Conservation (phyloP, 176 grass and related monocot species). For the Leersia perrieri region DNA sequence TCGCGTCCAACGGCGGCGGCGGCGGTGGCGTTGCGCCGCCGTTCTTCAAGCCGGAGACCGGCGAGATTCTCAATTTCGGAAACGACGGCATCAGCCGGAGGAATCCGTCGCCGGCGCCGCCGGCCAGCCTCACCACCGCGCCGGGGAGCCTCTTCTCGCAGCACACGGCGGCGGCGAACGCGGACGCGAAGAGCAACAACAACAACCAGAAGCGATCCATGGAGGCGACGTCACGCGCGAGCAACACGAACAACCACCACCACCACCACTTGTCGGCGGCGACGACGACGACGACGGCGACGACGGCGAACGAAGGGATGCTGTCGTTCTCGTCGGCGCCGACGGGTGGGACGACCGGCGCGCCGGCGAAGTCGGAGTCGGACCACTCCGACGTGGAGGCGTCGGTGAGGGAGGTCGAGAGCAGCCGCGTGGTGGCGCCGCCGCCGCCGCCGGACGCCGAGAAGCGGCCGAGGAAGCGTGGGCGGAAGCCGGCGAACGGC, state of each 20-base stretch:
- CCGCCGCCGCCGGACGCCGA: slow-evolving; percentile 61
- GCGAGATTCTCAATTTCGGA: slow-evolving; percentile 78
- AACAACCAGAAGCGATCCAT: slow-evolving; percentile 69
- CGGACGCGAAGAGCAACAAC: slow-evolving; percentile 50
- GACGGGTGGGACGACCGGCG: slow-evolving; percentile 43
- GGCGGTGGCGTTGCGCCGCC: slow-evolving; percentile 32
- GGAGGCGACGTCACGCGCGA: slow-evolving; percentile 78
- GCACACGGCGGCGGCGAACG: slow-evolving; percentile 44
- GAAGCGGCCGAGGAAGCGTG: slow-evolving; percentile 90
- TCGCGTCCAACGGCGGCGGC: slow-evolving; percentile 44
- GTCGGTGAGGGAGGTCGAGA: slow-evolving; percentile 86
- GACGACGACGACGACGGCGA: slow-evolving; percentile 27
- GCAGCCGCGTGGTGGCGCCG: slow-evolving; percentile 67
- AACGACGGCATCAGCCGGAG: slow-evolving; percentile 51
- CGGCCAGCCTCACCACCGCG: slow-evolving; percentile 42
- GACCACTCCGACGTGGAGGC: slow-evolving; percentile 92
- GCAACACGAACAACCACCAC: slow-evolving; percentile 70
- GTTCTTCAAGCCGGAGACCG: slow-evolving; percentile 78
- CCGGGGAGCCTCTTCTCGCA: slow-evolving; percentile 76
- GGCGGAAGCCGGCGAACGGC: slow-evolving; percentile 93
- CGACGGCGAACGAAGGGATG: slow-evolving; percentile 65
- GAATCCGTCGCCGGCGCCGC: slow-evolving; percentile 53
- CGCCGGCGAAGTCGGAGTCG: slow-evolving; percentile 68
- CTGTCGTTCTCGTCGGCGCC: slow-evolving; percentile 84
- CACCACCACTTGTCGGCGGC: no score